phyloP scores from a whole-genome alignment of 2,329 filamentous ascomycete genomes.

The Scytalidium sp. region DNA sequence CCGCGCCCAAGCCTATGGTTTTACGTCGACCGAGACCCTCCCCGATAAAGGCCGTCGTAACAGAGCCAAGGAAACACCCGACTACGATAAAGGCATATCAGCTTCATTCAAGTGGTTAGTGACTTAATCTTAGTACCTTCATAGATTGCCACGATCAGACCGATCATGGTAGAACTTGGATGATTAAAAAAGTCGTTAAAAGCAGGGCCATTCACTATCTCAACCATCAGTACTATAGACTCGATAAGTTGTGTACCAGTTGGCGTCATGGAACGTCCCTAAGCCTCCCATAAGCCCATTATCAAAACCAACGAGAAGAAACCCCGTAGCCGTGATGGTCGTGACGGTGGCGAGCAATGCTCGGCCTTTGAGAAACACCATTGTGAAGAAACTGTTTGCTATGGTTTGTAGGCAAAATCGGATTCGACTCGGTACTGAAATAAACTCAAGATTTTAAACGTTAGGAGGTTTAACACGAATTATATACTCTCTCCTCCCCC shows the following conservation, averaged over 20 bases:
- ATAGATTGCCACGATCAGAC: constrained; percentile 45
- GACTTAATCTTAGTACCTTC: too few species aligned
- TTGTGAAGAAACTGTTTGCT: too few species aligned
- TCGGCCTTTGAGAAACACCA: constrained; percentile 14
- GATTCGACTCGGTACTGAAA: too few species aligned
- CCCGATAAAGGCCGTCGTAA: constrained; percentile 45
- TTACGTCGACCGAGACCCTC: constrained; percentile 51
- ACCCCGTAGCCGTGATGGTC: constrained; percentile 41
- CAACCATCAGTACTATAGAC: too few species aligned
- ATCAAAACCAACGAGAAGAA: constrained; percentile 46
- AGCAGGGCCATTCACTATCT: constrained; percentile 33
- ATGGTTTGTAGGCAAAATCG: too few species aligned
- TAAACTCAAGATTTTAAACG: too few species aligned
- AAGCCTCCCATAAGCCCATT: constrained; percentile 42
- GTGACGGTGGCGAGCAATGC: constrained; percentile 40
- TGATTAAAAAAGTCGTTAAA: constrained; percentile 39
- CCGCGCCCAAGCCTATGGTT: constrained; percentile 52
- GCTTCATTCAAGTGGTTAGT: too few species aligned
- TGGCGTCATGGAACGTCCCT: too few species aligned
- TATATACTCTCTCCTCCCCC: too few species aligned
- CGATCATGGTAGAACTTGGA: constrained; percentile 38
- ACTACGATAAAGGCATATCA: too few species aligned
- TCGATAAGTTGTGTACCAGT: too few species aligned
- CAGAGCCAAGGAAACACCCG: constrained; percentile 46
- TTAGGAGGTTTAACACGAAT: too few species aligned